phyloP scores from a whole-genome alignment of 2,329 filamentous ascomycete species.

The Waltergamsia citrina region DNA sequence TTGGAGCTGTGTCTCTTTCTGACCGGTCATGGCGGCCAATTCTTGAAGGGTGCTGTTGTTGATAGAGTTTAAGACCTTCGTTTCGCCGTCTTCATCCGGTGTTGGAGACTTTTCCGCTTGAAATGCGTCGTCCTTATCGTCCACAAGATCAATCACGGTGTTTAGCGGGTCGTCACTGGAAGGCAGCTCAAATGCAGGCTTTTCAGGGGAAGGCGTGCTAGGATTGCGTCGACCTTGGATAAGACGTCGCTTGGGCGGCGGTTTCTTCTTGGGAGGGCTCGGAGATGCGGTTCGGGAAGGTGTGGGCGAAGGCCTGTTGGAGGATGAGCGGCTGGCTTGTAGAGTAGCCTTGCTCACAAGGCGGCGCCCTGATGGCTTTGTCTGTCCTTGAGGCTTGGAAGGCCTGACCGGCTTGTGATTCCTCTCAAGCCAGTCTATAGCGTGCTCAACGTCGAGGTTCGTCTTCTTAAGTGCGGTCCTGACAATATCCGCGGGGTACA shows the following conservation, averaged over 20 bases:
- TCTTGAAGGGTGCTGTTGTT: constrained; percentile 70
- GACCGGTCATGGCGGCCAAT: constrained; percentile 72
- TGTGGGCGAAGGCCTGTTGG: constrained; percentile 5
- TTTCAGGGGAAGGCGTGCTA: constrained; percentile 12
- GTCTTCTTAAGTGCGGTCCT: constrained; percentile 20
- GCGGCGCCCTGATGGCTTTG: constrained; percentile 12
- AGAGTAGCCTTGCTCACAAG: constrained; percentile 20
- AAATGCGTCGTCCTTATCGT: constrained; percentile 31
- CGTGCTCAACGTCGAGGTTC: constrained; percentile 23
- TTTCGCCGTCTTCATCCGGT: constrained; percentile 19
- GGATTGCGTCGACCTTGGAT: constrained; percentile 23
- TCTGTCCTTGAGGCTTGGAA: constrained; percentile 3
- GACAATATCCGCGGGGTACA: constrained; percentile 15
- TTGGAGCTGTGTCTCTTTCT: constrained; percentile 59
- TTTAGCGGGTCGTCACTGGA: constrained; percentile 23
- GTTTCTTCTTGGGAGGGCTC: constrained; percentile 16
- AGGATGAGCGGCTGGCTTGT: constrained; percentile 8
- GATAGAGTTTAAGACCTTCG: constrained; percentile 64
- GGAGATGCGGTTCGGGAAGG: constrained; percentile 12
- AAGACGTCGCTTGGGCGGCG: constrained; percentile 18
- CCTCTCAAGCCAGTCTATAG: constrained; percentile 19
- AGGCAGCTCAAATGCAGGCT: constrained; percentile 8
- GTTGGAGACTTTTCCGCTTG: constrained; percentile 22
- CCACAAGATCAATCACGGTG: constrained; percentile 24
- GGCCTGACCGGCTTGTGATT: constrained; percentile 3